Conservation (phyloP, 2,329 filamentous ascomycete species). For the Fusarium sp. region DNA sequence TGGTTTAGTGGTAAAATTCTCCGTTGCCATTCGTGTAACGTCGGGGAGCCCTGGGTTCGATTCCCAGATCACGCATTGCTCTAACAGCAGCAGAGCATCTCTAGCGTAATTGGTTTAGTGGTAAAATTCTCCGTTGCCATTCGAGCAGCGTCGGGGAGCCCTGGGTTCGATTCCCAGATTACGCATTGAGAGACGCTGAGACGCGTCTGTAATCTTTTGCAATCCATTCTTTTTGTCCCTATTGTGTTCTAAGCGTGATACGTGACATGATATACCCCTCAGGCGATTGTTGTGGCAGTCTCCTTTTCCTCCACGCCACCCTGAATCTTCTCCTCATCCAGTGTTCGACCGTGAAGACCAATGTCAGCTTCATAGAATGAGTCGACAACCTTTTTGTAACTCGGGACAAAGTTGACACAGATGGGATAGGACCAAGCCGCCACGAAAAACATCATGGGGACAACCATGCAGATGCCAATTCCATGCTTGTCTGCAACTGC, state of each 20-base stretch:
- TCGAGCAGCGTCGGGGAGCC: constrained; percentile 21
- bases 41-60: constrained; percentile 24
- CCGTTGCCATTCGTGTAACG: constrained; percentile 24
- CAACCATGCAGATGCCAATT: constrained; percentile 73
- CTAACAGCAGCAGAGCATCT: too few relatives aligned
- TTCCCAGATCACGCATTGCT: constrained; percentile 25
- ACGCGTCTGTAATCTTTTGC: not conserved
- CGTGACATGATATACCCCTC: not conserved
- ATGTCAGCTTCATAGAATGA: constrained; percentile 61
- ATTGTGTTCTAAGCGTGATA: not conserved
- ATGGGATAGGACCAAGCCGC: constrained; percentile 67
- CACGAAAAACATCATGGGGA: constrained; percentile 71
- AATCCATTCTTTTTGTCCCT: not conserved
- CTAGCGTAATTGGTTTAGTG: constrained; percentile 27
- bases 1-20: constrained; percentile 22
- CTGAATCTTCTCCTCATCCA: constrained; percentile 46
- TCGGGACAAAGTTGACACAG: constrained; percentile 74
- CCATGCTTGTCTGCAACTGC: constrained; percentile 72
- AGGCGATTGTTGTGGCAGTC: not conserved
- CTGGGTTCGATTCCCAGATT: constrained; percentile 27
- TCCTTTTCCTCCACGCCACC: constrained; percentile 31
- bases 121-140: constrained; percentile 25
- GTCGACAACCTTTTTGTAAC: constrained; percentile 73
- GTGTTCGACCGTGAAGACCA: constrained; percentile 48
- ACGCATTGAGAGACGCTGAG: constrained; percentile 1